These are phyloP conservation scores for Paramecium pentaurelia DNA, from an alignment of 73 alveolate species.

Conservation along the genomic window DNA sequence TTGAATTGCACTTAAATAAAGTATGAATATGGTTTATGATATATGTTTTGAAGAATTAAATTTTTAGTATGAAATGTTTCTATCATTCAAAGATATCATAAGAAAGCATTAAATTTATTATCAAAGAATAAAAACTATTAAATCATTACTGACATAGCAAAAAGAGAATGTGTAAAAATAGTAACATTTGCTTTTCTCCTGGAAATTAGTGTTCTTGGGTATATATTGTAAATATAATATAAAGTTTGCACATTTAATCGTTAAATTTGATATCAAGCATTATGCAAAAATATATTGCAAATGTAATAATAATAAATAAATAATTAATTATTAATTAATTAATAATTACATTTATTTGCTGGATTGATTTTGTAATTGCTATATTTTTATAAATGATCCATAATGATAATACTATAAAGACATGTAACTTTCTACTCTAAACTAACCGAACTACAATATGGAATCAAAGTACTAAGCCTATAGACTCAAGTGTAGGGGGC, in stretches of 20 bases:
- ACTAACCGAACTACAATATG: not conserved
- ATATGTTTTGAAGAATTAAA: not conserved
- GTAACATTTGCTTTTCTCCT: not conserved
- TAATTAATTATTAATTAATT: not conserved
- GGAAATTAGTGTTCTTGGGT: not conserved
- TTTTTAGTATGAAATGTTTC: not conserved
- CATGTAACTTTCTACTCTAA: not conserved
- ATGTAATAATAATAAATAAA: not conserved
- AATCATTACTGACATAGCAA: not conserved
- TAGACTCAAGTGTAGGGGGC: not conserved
- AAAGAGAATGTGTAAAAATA: not conserved
- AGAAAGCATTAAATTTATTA: not conserved
- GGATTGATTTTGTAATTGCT: not conserved
- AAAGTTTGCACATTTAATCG: not conserved
- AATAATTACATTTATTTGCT: not conserved
- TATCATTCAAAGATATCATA: not conserved
- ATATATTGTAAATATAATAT: not conserved
- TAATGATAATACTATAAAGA: not conserved
- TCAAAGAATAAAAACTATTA: not conserved
- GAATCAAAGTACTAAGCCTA: not conserved
- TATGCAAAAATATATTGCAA: not conserved
- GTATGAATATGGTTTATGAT: slow-evolving; percentile 46
- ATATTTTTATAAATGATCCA: not conserved
- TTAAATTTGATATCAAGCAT: not conserved
- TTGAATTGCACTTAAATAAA: not conserved